These are phyloP conservation scores for Saposhnikovia divaricata DNA, from an alignment of 129 eudicot species.

Conservation along the genomic window DNA sequence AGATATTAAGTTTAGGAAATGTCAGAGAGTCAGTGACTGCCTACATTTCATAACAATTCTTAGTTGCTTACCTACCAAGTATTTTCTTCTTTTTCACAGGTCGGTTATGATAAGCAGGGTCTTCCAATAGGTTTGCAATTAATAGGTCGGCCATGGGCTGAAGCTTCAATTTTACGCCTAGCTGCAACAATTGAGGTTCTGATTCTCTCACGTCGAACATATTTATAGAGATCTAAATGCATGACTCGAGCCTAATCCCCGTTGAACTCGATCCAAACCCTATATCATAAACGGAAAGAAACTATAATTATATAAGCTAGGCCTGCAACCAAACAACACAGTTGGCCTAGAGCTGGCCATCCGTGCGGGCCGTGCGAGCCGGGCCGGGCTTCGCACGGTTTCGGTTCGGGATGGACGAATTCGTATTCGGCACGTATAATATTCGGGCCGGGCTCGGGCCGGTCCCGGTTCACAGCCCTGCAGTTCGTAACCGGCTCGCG, in stretches of 20 bases:
- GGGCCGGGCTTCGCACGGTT: too few species aligned
- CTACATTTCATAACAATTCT: not conserved
- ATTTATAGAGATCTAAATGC: not conserved
- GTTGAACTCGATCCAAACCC: not conserved
- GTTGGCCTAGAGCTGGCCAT: too few species aligned
- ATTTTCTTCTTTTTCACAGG: conserved; percentile 25
- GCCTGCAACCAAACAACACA: not conserved
- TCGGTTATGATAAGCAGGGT: conserved; percentile 93
- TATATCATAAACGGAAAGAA: not conserved
- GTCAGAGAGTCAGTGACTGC: not conserved
- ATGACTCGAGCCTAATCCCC: not conserved
- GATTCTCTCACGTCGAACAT: not conserved
- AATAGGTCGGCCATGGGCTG: conserved; percentile 89
- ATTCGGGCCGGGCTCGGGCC: too few species aligned
- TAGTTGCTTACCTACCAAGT: not conserved
- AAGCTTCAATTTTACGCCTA: conserved; percentile 72
- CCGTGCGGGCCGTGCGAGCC: too few species aligned
- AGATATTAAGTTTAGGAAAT: not conserved
- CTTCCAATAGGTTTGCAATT: conserved; percentile 90
- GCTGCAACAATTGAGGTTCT: conserved; percentile 80
- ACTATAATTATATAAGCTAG: not conserved
- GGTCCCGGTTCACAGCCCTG: too few species aligned
- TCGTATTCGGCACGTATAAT: too few species aligned
- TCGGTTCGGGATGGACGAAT: too few species aligned
- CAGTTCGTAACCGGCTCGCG: too few species aligned